phyloP scores from a whole-genome alignment of 2,329 filamentous ascomycete genomes.

The Microdochium bolleyi region DNA sequence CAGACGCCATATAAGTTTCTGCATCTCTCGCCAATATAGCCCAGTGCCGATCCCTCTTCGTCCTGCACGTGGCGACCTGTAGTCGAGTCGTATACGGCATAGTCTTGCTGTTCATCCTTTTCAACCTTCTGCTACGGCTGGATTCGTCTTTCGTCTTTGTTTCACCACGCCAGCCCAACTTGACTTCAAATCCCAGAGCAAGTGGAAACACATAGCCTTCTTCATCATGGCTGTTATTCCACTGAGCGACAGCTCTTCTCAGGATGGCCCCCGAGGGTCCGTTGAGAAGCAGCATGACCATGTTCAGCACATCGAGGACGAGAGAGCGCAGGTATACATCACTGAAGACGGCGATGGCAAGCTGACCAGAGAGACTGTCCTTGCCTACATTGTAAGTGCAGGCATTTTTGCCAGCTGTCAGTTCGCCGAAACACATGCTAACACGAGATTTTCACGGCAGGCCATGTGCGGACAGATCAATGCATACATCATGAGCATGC shows the following conservation, averaged over 20 bases:
- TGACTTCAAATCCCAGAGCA: background rate
- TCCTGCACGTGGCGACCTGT: background rate
- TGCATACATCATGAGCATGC: conserved; percentile 24
- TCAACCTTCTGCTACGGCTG: background rate
- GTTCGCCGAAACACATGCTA: background rate
- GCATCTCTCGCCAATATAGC: background rate
- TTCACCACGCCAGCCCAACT: background rate
- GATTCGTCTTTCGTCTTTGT: background rate
- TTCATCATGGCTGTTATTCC: background rate
- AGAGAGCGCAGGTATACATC: background rate
- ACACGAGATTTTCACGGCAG: background rate
- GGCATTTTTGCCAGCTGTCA: background rate
- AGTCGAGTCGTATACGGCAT: background rate
- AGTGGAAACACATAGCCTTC: background rate
- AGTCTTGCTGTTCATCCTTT: background rate
- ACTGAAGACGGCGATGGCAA: conserved; percentile 1
- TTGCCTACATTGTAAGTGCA: conserved; percentile 1
- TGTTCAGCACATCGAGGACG: conserved; percentile 1
- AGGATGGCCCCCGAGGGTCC: background rate
- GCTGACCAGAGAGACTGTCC: conserved; percentile 2
- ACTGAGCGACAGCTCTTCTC: background rate
- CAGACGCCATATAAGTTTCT: background rate
- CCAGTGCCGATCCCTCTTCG: background rate
- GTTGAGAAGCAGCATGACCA: background rate
- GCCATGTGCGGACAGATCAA: conserved; percentile 12